A percentile compares a stretch with the other conserved stretches of the same genome.
These are phyloP conservation scores for Staphylotrichum tortipilum DNA, from an alignment of 495 filamentous ascomycete species.

Conservation along the genomic window DNA sequence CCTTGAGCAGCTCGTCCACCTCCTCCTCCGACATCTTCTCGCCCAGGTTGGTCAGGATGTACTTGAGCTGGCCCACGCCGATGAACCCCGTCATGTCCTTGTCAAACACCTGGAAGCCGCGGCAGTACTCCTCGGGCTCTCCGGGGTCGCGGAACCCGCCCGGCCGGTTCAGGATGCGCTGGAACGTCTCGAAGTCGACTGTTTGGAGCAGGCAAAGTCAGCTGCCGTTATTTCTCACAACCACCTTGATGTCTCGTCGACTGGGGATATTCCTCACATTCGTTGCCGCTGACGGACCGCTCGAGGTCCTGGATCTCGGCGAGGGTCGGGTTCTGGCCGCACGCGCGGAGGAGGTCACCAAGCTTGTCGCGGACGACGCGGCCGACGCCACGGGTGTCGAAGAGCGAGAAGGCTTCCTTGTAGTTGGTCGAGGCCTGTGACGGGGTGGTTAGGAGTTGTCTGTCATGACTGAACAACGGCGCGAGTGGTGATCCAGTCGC, in stretches of 20 bases:
- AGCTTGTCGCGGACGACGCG: conserved; percentile 78
- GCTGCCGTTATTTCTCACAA: not conserved
- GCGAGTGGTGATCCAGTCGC: no score
- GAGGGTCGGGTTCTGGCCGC: conserved; percentile 94
- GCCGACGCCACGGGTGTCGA: conserved; percentile 95
- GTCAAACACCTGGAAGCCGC: conserved; percentile 97
- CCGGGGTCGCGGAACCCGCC: conserved; percentile 97
- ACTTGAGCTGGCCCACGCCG: conserved; percentile 90
- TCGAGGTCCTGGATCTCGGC: conserved; percentile 86
- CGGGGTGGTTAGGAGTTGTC: conserved; percentile 44
- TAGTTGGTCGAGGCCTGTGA: conserved; percentile 95
- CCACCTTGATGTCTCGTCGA: no score
- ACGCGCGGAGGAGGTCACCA: conserved; percentile 89
- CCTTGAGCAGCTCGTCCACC: conserved; percentile 96
- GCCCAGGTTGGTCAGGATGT: conserved; percentile 91
- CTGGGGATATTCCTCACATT: conserved; percentile 82
- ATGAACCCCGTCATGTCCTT: conserved; percentile 98
- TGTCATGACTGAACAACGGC: no score
- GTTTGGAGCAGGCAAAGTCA: not conserved
- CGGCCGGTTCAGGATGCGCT: conserved; percentile 89
- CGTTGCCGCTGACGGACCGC: conserved; percentile 72
- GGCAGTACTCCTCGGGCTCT: conserved; percentile 94
- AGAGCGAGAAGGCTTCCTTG: conserved; percentile 99
- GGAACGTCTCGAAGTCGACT: conserved; percentile 98
- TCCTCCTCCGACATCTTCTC: conserved; percentile 99